Evolutionary conservation across 78 protist species (phyloP), one percentile per base, ranked within the genome.

Genomic region (Creolimax fragrantissima): DNA sequence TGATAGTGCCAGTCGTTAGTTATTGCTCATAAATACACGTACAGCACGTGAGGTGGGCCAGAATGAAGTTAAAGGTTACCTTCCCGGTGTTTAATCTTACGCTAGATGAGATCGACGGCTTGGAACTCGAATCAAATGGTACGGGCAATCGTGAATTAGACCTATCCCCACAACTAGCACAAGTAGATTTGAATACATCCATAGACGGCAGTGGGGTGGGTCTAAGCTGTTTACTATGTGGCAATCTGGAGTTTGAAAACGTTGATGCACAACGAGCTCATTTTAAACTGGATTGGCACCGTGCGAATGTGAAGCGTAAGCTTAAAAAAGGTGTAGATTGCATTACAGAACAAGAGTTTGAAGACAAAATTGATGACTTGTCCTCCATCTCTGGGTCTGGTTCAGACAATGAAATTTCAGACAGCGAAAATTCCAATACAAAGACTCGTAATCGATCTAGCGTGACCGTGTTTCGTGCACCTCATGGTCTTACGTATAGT

Each of bases 211-310:
- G 0, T 1, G 24, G 39, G 0, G 74, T 58, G 74, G 74, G 74
- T 32, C 24, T 58, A 24, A 58, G 74, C 24, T 58, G 74, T 58
- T 17, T 24, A 17, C 1, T 58, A 24, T 58, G 74, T 58, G 74
- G 74, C 39, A 0, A 0, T 58, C 39, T 58, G 39, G 74, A 58
- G 74, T 58, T 58, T 24, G 74, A 58, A 58, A 24, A 58, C 24
- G 74, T 83, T 5, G 86, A 35, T 36, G 7, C 35, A 83, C 86
- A 83, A 24, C 7, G 86, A 24, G 42, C 35, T 6, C 86, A 83
- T 24, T 83, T 83, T 24, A 83, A 83, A 11, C 86, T 83, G 7
- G 86, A 83, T 41, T 83, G 86, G 86, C 86, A 83, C 35, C 86
- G 86, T 83, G 86, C 7, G 42, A 83, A 83, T 24, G 35, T 83